Conservation (phyloP, 306 rosid species). For the cucumber (Cucumis sativus) region DNA sequence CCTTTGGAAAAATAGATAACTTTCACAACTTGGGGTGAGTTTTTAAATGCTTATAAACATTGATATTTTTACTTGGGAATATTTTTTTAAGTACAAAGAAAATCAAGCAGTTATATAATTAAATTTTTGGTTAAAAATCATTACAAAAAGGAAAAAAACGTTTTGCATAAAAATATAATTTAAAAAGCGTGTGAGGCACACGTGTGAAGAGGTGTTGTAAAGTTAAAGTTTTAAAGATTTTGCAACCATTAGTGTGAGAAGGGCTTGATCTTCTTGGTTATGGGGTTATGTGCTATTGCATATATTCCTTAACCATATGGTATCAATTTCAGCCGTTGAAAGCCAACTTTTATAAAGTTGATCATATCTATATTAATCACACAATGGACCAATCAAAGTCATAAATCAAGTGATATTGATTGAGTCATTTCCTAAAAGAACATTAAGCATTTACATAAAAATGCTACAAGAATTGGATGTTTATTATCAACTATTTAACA, state of each 20-base stretch:
- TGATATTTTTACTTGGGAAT: too few species aligned
- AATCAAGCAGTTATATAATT: neutral
- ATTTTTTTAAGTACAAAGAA: too few species aligned
- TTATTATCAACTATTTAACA: too few species aligned
- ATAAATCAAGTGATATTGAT: neutral
- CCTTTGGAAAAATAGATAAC: too few species aligned
- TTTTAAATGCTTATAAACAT: too few species aligned
- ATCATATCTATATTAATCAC: slow-evolving; percentile 2
- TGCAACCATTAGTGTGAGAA: neutral
- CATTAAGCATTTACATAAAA: neutral
- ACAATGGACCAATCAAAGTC: neutral
- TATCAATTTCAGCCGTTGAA: slow-evolving; percentile 5
- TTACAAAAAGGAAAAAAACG: neutral
- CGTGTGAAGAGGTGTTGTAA: neutral
- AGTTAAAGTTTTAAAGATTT: neutral
- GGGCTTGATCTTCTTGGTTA: neutral
- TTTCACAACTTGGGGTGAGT: too few species aligned
- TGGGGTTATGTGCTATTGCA: neutral
- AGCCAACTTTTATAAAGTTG: neutral
- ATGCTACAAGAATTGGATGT: neutral
- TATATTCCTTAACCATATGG: slow-evolving; percentile 5
- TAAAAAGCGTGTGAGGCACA: neutral
- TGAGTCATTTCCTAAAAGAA: neutral
- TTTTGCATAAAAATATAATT: neutral
- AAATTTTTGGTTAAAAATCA: neutral